Conservation (phyloP, 2,329 filamentous ascomycete species). For the Apiospora pterosperma region DNA sequence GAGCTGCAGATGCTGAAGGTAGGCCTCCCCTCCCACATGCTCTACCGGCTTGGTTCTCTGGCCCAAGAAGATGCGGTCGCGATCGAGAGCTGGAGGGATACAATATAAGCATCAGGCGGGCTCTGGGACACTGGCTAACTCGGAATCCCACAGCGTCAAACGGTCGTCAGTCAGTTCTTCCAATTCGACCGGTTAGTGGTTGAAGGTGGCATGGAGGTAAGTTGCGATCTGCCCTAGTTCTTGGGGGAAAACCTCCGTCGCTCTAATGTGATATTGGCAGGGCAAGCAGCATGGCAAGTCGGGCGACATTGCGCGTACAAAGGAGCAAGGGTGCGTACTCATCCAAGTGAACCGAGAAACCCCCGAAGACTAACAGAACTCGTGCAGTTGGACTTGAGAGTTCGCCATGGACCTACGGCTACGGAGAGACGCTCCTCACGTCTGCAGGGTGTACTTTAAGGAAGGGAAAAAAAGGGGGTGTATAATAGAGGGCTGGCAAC, state of each 20-base stretch:
- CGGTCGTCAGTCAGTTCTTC: conserved; percentile 90
- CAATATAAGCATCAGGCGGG: not conserved
- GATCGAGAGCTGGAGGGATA: not conserved
- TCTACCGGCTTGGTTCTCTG: not conserved
- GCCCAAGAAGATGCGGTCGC: not conserved
- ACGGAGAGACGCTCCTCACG: not conserved
- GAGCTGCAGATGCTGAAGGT: conserved; percentile 92
- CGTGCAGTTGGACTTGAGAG: not conserved
- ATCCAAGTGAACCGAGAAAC: not conserved
- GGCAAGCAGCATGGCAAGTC: conserved; percentile 68
- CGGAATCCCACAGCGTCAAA: conserved; percentile 70
- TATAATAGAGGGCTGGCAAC: not conserved
- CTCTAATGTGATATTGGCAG: conserved; percentile 20
- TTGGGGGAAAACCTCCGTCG: conserved; percentile 12
- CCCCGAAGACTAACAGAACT: not conserved
- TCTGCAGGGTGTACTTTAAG: not conserved
- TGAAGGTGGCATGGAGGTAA: conserved; percentile 77
- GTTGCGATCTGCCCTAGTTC: conserved; percentile 23
- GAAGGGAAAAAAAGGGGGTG: too few species aligned
- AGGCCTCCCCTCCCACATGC: conserved; percentile 12
- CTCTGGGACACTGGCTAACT: not conserved
- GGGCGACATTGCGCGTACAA: conserved; percentile 69
- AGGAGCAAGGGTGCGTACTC: conserved; percentile 69
- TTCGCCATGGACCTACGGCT: not conserved
- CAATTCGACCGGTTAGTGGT: conserved; percentile 89